Evolutionary conservation across 176 grass and related monocot genomes (phyloP).

Genomic region (Musa itinerans): DNA sequence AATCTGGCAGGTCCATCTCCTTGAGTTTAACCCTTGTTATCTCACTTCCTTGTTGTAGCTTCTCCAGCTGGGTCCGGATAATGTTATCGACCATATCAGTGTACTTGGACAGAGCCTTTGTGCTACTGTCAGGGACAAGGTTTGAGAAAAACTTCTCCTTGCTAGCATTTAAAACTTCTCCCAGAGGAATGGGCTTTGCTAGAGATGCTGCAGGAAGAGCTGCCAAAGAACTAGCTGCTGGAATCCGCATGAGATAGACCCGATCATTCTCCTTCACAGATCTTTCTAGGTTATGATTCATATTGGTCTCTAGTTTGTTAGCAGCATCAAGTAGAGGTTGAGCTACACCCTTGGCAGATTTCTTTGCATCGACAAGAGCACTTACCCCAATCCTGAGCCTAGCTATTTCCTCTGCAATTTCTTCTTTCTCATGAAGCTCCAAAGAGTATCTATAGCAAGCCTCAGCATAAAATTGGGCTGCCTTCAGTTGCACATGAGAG

Average conservation of each 20-base stretch:
- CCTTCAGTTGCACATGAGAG: constrained; percentile 65
- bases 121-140: constrained; percentile 25
- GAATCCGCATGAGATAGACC: constrained; percentile 37
- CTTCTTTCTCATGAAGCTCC: constrained; percentile 52
- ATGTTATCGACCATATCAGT: constrained; percentile 31
- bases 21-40: constrained; percentile 25
- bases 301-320: constrained; percentile 26
- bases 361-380: constrained; percentile 39
- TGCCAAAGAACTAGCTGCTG: constrained; percentile 26
- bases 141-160: constrained; percentile 29
- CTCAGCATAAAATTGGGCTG: constrained; percentile 46
- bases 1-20: constrained; percentile 30
- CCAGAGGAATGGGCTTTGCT: constrained; percentile 31
- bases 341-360: constrained; percentile 37
- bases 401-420: constrained; percentile 69
- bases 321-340: constrained; percentile 30
- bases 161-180: constrained; percentile 26
- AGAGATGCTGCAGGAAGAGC: constrained; percentile 39
- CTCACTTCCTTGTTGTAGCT: constrained; percentile 27
- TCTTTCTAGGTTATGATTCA: constrained; percentile 28
- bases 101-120: constrained; percentile 27
- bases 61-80: constrained; percentile 19
- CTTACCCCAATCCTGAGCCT: constrained; percentile 39
- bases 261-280: constrained; percentile 34
- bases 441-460: constrained; percentile 42